Evolutionary conservation across 257 asterid genomes (phyloP), one percentile per base, ranked within the genome.

Genomic region (Solanum commersonii): DNA sequence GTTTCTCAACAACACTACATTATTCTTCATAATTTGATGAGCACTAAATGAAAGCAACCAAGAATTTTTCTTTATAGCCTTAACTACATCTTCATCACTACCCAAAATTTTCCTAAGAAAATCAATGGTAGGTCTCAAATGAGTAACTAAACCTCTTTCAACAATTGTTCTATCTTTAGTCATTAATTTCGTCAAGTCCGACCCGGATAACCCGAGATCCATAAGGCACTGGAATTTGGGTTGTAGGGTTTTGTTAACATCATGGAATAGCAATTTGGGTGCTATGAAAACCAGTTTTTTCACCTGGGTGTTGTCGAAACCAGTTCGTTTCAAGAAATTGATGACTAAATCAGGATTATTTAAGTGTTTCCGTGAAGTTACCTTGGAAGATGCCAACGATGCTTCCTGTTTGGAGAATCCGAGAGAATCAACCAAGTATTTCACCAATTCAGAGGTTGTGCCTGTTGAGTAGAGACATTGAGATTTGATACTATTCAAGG

Each of bases 351-450:
- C 60, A 1, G 88, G 86, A 22, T 83, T 83, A 3, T n/a, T 44
- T 3, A 10, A 15, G 44, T 82, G 20, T 52, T 59, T 89, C 11
- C 1, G 18, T 33, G n/a, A 73, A 6, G 15, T 49, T 68, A 89
- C 84, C 89, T 81, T 89, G 12, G 63, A n/a, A 1, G 70, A 68
- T 10, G 87, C 63, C 31, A 56, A 15, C 15, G 83, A 13, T 23
- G 90, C 89, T 46, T 70, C 89, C 40, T 71, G 35, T 20, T 14
- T 38, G 40, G 91, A 89, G 44, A 89, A 86, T 8, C 89, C 91
- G 2, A 89, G 74, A 6, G 91, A 87, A 52, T 89, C 87, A 22
- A 73, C 81, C 1, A 87, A 56, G 38, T 72, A 89, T 9, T 84
- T 65, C 77, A 33, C 89, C 88, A 89, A 35, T 5, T 1, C 25